phyloP scores from a whole-genome alignment of 2,329 filamentous ascomycete genomes.

The Cercospora brassicicola region DNA sequence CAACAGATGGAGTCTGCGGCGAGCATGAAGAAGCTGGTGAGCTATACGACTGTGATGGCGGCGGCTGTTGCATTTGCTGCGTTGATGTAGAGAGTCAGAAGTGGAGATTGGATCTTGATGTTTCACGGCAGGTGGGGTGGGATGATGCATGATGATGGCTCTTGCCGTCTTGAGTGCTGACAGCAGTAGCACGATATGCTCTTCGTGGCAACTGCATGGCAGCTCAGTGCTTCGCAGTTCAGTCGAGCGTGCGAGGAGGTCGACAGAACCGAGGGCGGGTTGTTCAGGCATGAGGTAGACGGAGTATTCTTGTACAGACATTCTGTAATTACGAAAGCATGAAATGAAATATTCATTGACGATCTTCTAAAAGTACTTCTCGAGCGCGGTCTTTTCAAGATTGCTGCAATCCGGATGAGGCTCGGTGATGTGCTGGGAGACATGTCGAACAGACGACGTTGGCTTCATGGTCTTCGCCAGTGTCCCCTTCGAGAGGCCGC shows the following conservation, averaged over 20 bases:
- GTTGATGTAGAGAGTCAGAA: slow-evolving; percentile 1
- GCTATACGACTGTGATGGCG: slow-evolving; percentile 1
- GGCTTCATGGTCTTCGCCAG: background rate
- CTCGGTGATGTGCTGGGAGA: background rate
- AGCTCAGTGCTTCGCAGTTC: background rate
- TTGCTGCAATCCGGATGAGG: background rate
- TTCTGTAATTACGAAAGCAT: background rate
- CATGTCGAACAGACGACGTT: background rate
- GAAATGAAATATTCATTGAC: background rate
- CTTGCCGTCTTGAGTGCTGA: background rate
- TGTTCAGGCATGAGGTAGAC: background rate
- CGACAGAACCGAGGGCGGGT: background rate
- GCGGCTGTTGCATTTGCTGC: slow-evolving; percentile 7
- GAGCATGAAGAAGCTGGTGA: background rate
- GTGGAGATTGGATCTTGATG: background rate
- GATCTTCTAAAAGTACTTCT: background rate
- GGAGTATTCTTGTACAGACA: background rate
- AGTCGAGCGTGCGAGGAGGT: background rate
- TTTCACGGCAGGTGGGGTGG: background rate
- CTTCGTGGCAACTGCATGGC: background rate
- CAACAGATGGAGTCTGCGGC: background rate
- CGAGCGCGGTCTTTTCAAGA: background rate
- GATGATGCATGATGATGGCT: background rate
- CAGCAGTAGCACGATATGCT: background rate
- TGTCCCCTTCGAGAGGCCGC: background rate